Conservation (phyloP, 2,329 filamentous ascomycete genomes). For the Penicillium expansum region DNA sequence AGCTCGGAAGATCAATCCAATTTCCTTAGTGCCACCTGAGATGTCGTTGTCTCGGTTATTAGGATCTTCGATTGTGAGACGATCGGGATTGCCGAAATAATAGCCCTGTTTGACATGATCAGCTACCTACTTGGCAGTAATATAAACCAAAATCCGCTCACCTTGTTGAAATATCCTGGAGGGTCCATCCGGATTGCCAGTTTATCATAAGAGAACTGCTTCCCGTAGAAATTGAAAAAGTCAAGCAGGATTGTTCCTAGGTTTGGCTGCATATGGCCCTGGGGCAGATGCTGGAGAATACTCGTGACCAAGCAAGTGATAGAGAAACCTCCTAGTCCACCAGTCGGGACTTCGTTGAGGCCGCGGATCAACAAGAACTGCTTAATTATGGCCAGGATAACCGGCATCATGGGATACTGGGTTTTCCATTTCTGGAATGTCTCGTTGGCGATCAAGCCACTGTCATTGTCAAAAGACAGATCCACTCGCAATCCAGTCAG, state of each 20-base stretch:
- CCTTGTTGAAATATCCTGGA: constrained; percentile 75
- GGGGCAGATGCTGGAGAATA: constrained; percentile 77
- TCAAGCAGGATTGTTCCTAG: constrained; percentile 79
- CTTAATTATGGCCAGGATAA: constrained; percentile 83
- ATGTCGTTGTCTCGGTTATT: constrained; percentile 86
- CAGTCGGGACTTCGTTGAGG: constrained; percentile 85
- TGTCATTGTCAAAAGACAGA: constrained; percentile 89
- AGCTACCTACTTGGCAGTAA: constrained; percentile 4
- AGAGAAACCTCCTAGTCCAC: constrained; percentile 89
- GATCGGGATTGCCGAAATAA: constrained; percentile 53
- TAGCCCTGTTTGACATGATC: constrained; percentile 47
- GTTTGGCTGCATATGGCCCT: constrained; percentile 64
- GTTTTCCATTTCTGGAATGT: constrained; percentile 80
- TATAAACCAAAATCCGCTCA: constrained; percentile 31
- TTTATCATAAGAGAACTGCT: constrained; percentile 67
- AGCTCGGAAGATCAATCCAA: constrained; percentile 61
- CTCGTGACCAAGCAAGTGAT: constrained; percentile 92
- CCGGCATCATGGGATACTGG: constrained; percentile 78
- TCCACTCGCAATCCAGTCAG: constrained; percentile 80
- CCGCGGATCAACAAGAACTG: constrained; percentile 87
- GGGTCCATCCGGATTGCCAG: constrained; percentile 74
- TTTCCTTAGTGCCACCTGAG: constrained; percentile 76
- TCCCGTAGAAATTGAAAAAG: constrained; percentile 88
- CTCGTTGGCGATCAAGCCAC: constrained; percentile 73
- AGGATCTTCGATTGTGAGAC: constrained; percentile 87